phyloP scores from a whole-genome alignment of 2,329 filamentous ascomycete genomes.

The Colletotrichum tropicale region DNA sequence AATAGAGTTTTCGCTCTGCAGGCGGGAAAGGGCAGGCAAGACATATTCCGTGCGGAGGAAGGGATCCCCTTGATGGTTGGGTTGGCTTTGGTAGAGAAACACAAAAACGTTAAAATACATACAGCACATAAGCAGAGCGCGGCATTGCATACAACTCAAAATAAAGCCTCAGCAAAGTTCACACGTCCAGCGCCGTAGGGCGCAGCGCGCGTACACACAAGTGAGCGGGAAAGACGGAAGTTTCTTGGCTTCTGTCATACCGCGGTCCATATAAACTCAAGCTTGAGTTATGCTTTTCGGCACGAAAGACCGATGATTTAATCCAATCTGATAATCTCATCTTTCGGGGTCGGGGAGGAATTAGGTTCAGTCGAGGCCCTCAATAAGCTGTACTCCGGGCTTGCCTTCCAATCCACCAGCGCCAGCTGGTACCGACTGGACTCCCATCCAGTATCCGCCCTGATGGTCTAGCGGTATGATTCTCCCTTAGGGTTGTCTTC shows the following conservation, averaged over 20 bases:
- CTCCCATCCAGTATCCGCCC: not conserved
- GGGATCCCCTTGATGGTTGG: not conserved
- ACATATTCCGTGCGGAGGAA: too few species aligned
- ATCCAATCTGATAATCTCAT: not conserved
- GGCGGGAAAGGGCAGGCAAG: not conserved
- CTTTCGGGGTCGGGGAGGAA: not conserved
- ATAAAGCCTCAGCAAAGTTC: not conserved
- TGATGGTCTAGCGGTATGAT: slow-evolving; percentile 23
- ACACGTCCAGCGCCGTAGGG: not conserved
- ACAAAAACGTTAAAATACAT: not conserved
- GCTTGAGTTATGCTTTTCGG: not conserved
- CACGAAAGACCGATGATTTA: not conserved
- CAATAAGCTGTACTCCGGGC: not conserved
- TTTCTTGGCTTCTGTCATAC: not conserved
- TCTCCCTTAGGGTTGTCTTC: slow-evolving; percentile 14
- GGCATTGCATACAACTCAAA: not conserved
- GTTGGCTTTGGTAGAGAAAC: not conserved
- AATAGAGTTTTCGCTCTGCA: slow-evolving; percentile 8
- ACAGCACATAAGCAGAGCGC: not conserved
- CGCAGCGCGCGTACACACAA: not conserved
- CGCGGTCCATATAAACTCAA: not conserved
- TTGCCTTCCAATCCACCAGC: not conserved
- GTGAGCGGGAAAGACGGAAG: not conserved
- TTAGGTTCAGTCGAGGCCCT: not conserved
- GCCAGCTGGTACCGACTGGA: not conserved